These are phyloP conservation scores for Lasiodiplodia citricola DNA, from an alignment of 2,329 filamentous ascomycete species.

Conservation along the genomic window DNA sequence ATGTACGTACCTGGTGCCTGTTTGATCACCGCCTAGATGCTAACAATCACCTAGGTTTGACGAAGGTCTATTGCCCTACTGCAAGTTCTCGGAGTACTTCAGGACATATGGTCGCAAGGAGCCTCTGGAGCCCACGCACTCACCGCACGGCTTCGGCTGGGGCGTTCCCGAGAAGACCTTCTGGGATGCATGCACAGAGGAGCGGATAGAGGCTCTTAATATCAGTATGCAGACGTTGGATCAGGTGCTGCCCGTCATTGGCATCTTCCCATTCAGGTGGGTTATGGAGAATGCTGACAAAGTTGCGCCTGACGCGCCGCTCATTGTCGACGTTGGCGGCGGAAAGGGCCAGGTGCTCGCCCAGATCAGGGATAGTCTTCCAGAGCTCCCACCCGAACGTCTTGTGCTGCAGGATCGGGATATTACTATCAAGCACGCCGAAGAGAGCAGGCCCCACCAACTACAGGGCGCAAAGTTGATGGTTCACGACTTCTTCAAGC, in stretches of 20 bases:
- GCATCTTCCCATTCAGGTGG: slow-evolving; percentile 14
- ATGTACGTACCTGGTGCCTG: background rate
- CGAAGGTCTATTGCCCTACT: slow-evolving; percentile 7
- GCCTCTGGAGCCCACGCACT: slow-evolving; percentile 20
- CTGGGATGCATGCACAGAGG: slow-evolving; percentile 17
- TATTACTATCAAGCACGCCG: slow-evolving; percentile 36
- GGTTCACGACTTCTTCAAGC: slow-evolving; percentile 36
- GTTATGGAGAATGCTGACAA: slow-evolving; percentile 12
- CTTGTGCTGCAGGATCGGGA: slow-evolving; percentile 50
- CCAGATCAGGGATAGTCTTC: slow-evolving; percentile 39
- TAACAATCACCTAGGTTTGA: slow-evolving; percentile 9
- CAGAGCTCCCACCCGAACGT: slow-evolving; percentile 38
- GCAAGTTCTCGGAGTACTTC: slow-evolving; percentile 14
- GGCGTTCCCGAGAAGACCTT: slow-evolving; percentile 9
- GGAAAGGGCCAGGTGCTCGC: slow-evolving; percentile 48
- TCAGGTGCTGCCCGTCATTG: slow-evolving; percentile 8
- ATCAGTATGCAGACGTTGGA: slow-evolving; percentile 19
- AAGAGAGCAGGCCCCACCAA: slow-evolving; percentile 27
- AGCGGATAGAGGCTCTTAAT: slow-evolving; percentile 10
- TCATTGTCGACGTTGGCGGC: slow-evolving; percentile 52
- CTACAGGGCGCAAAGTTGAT: slow-evolving; percentile 37
- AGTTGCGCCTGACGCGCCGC: slow-evolving; percentile 13
- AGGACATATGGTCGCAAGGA: slow-evolving; percentile 21
- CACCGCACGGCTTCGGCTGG: slow-evolving; percentile 16
- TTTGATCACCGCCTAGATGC: background rate